Base-by-base conservation (phyloP, 495 filamentous ascomycete genomes). In the Penicillium bovifimosum region DNA sequence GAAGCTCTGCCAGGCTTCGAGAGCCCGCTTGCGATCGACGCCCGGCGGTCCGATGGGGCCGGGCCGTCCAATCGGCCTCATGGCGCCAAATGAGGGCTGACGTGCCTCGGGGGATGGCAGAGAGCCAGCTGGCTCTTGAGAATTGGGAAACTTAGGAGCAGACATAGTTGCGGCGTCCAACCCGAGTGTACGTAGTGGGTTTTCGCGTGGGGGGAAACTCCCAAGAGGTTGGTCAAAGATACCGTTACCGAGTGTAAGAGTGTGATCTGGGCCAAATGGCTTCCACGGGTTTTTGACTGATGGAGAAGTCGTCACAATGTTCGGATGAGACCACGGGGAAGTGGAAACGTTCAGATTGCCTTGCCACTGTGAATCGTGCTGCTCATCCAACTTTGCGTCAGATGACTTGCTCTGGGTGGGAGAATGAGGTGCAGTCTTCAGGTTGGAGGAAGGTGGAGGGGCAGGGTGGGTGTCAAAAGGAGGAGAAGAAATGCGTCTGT, bases 231-330 rank as follows among this genome's bases (percentile, higher is more conserved):
- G 77, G 41, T 83, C 81, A 60, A 91, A 91, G 3, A 86, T 86
- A n/a, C 87, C 87, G 58, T 91, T 91, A 2, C 87, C 87, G 18
- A 91, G 74, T 17, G 80, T 81, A 47, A 90, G 74, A 20, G 80
- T 81, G 50, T 81, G 80, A 57, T 87, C 81, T 60, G 80, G 85
- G 41, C 76, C 82, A 7, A 86, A 76, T n/a, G 84, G 81, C 31
- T 86, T 87, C 87, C 88, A 91, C 6, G 86, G 81, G 59, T 86
- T 90, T 43, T 79, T 74, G 24, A 79, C 68, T 1, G 75, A 57
- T 46, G 77, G 60, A 35, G 78, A 45, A 9, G 63, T 58, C 9
- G 59, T 42, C 9, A 59, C 54, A 35, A 76, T 61, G 38, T 69
- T 74, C 8, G 67, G 24, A 33, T 65, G 67, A n/a, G 68, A 56